Percentiles rank a stretch among this genome's conserved stretches.
Evolutionary conservation across 2,329 filamentous ascomycete species (phyloP).

Genomic region (Xylaria sp.): DNA sequence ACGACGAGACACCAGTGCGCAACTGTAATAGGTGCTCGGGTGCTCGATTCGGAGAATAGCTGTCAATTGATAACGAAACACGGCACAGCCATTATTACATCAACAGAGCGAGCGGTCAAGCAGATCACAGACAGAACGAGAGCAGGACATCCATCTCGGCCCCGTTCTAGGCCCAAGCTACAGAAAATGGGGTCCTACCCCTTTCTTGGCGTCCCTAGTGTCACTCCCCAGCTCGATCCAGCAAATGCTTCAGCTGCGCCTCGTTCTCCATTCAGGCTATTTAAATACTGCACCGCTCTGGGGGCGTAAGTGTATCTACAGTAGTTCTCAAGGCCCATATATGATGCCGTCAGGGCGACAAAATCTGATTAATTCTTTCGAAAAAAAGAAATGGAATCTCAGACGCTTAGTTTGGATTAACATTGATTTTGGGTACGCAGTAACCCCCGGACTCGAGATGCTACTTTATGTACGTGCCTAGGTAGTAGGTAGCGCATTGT

Average conservation of each 20-base stretch:
- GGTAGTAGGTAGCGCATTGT: too few relatives aligned
- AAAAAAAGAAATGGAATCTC: too few relatives aligned
- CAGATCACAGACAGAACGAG: background rate
- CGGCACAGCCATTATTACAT: background rate
- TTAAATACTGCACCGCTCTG: too few relatives aligned
- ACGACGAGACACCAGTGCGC: background rate
- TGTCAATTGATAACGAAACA: background rate
- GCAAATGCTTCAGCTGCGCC: constrained; percentile 18
- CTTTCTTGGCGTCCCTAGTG: constrained; percentile 9
- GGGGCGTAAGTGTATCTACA: too few relatives aligned
- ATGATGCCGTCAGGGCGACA: too few relatives aligned
- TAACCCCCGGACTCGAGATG: too few relatives aligned
- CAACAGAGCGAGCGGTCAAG: background rate
- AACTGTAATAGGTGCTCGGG: too few relatives aligned
- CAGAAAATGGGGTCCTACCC: background rate
- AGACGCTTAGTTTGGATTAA: too few relatives aligned
- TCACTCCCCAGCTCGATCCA: background rate
- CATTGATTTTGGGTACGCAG: too few relatives aligned
- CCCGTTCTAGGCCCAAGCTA: background rate
- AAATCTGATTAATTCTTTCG: too few relatives aligned
- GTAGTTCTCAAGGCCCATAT: too few relatives aligned
- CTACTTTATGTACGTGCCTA: too few relatives aligned
- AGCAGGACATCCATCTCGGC: background rate
- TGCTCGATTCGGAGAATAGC: background rate
- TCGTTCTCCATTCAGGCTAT: background rate